A percentile compares a stretch with the other conserved stretches of the same genome.
phyloP scores from a whole-genome alignment of 331 rosid genomes.

The Arachis monticola region DNA sequence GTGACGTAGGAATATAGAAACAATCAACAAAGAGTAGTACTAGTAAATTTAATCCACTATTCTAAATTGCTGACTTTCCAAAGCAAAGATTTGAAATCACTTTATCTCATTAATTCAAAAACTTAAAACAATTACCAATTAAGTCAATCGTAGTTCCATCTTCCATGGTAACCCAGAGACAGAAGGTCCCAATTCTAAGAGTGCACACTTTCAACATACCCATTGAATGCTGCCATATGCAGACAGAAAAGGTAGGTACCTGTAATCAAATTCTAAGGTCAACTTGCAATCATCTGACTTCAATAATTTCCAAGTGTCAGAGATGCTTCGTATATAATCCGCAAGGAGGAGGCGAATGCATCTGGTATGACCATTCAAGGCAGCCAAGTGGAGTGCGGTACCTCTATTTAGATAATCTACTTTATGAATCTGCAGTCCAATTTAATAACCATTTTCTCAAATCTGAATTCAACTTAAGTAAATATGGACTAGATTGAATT shows the following conservation, averaged over 20 bases:
- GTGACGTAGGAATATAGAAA: too few species aligned
- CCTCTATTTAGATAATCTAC: conserved; percentile 95
- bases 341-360: conserved; percentile 82
- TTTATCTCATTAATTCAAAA: too few species aligned
- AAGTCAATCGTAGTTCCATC: conserved; percentile 93
- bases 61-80: too few species aligned
- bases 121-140: conserved; percentile 47
- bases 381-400: conserved; percentile 93
- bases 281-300: conserved; percentile 48
- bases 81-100: too few species aligned
- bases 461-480: conserved; percentile 4
- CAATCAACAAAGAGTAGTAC: too few species aligned
- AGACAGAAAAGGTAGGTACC: conserved; percentile 65
- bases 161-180: conserved; percentile 72
- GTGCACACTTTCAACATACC: conserved; percentile 85
- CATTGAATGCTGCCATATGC: conserved; percentile 97
- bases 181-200: conserved; percentile 90
- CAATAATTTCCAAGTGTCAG: conserved; percentile 51
- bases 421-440: conserved; percentile 71
- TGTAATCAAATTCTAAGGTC: conserved; percentile 60
- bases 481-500: background rate
- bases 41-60: too few species aligned
- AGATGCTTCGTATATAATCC: conserved; percentile 84
- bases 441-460: conserved; percentile 37
- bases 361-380: conserved; percentile 91